Evolutionary conservation across 805 yeast species (phyloP), one percentile per base, ranked within the genome.

Genomic region (Torulaspora indica): DNA sequence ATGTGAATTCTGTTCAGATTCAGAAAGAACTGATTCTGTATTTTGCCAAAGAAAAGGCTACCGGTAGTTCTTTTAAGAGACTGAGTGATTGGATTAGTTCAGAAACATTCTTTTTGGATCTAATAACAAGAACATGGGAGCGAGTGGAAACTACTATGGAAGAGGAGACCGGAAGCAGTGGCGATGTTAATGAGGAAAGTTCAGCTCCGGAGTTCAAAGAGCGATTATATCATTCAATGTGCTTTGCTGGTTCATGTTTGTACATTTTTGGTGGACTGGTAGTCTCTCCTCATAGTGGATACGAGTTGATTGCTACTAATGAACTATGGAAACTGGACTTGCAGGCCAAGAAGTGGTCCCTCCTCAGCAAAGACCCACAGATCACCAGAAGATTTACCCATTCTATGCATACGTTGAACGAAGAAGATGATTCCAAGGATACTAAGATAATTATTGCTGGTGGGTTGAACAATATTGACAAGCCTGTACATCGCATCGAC

Each of bases 311-410:
- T 9, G 77, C 85, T 0, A 59, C 74, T 5, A 81, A 81, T 53
- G 93, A 85, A 53, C 61, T 82, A 20, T 85, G 93, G 91, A 74
- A 74, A 53, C 78, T 81, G 52, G 75, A 81, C 57, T 60, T 81
- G 32, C 71, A 69, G 30, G 64, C 74, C 3, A 70, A 68, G 40
- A 60, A 60, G 8, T 85, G 93, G 91, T 56, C 57, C 1, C 70
- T 78, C 38, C 56, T 82, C 2, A 75, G 74, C 18, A 63, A 63
- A n/a, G 56, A 54, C 23, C 61, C 70, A 2, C 64, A 63, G 8
- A 56, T 66, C 8, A 54, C 69, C 4, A 60, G 63, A 13, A 67
- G 89, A 43, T 82, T 66, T 56, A 74, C 75, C 46, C 86, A 80
- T 56, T 67, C 75, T 18, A 61, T 78, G 63, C 66, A 76, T 17